phyloP scores from a whole-genome alignment of 164 flowering plant genomes.

The Santalum album region DNA sequence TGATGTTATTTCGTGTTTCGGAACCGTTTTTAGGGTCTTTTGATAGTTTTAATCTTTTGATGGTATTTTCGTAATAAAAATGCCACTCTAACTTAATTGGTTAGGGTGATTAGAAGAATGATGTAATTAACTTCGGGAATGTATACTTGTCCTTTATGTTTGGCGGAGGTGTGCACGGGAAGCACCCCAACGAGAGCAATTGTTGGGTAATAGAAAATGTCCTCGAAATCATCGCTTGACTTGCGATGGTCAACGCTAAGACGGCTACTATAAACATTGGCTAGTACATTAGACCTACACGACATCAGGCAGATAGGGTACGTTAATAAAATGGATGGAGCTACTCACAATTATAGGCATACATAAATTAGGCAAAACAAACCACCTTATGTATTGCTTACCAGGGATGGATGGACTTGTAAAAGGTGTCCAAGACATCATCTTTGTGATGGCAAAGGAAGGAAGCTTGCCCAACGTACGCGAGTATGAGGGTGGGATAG shows the following conservation, averaged over 20 bases:
- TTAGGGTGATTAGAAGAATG: too few relatives aligned
- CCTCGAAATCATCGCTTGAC: conserved; percentile 61
- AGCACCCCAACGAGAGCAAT: conserved; percentile 50
- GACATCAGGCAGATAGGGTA: neutral
- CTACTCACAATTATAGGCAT: too few relatives aligned
- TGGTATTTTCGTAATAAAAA: too few relatives aligned
- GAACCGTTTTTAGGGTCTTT: too few relatives aligned
- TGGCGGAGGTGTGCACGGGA: conserved; percentile 56
- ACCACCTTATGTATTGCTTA: too few relatives aligned
- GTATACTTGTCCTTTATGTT: conserved; percentile 35
- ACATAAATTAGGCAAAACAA: too few relatives aligned
- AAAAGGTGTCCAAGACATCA: conserved; percentile 37
- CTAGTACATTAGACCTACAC: conserved; percentile 45
- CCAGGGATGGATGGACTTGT: conserved; percentile 60
- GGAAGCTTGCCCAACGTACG: conserved; percentile 70
- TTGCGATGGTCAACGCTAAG: conserved; percentile 61
- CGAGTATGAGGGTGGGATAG: conserved; percentile 48
- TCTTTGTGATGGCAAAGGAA: conserved; percentile 39
- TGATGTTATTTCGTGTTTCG: too few relatives aligned
- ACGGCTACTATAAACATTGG: conserved; percentile 71
- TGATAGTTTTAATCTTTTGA: too few relatives aligned
- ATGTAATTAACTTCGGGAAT: conserved; percentile 56
- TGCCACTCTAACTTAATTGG: too few relatives aligned
- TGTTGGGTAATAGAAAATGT: conserved; percentile 56
- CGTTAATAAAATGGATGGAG: too few relatives aligned